Evolutionary conservation across 1,284 basidiomycete species (phyloP).

Genomic region (Leccinum pallidistipes): DNA sequence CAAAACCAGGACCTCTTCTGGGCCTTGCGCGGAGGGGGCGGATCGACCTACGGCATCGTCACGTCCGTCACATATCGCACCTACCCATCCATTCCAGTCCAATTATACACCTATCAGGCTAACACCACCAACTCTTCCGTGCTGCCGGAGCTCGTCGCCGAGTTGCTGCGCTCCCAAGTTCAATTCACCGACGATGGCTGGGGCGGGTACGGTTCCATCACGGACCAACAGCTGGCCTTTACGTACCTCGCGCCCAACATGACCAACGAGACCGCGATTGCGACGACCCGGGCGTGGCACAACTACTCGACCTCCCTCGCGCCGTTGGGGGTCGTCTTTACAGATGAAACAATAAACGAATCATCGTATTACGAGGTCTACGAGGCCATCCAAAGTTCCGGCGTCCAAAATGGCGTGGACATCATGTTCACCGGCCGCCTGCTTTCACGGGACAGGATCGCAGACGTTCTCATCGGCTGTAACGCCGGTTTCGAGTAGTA

Average conservation of each 20-base stretch:
- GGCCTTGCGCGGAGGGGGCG: conserved; percentile 51
- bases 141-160: conserved; percentile 17
- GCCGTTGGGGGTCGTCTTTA: conserved; percentile 5
- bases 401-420: conserved; percentile 20
- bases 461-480: conserved; percentile 29
- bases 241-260: conserved; percentile 36
- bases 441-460: conserved; percentile 34
- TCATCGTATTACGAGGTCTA: conserved; percentile 34
- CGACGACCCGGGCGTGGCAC: conserved; percentile 35
- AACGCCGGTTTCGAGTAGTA: conserved; percentile 16
- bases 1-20: conserved; percentile 39
- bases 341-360: conserved; percentile 5
- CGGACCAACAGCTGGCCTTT: conserved; percentile 15
- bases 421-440: conserved; percentile 38
- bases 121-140: conserved; percentile 26
- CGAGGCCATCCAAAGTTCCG: conserved; percentile 9
- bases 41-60: conserved; percentile 34
- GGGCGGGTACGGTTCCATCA: conserved; percentile 15
- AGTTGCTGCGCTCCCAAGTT: conserved; percentile 33
- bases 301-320: conserved; percentile 20
- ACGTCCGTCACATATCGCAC: conserved; percentile 27
- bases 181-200: conserved; percentile 34
- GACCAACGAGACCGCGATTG: conserved; percentile 34
- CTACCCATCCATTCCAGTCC: conserved; percentile 35
- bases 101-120: conserved; percentile 23